Base-by-base conservation (phyloP, 176 grass and related monocot species). In the Canna indica region DNA sequence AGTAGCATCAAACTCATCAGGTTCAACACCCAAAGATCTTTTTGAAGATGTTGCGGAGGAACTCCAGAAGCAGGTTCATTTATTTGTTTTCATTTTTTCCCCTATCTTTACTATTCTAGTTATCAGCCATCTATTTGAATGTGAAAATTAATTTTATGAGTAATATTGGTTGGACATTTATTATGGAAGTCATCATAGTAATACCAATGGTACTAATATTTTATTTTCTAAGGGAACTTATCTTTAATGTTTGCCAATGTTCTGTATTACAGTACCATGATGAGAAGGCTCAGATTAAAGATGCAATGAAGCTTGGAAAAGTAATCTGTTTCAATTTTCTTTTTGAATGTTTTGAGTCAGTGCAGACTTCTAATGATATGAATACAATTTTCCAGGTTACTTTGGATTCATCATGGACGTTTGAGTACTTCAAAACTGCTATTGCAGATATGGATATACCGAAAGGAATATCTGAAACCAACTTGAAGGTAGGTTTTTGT, bases 11-110 rank as follows among this genome's bases (percentile, higher is more conserved):
- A 99, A 99, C 75, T 76, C 62, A 5, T 84, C 90, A 52, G 90
- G 95, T 57, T 94, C 95, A 11, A 90, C 71, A 7, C 95, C 95
- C 13, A 99, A 86, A 83, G 95, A 99, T 26, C 72, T 99, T 13
- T 99, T 87, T 78, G 89, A 94, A 70, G 90, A 94, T 90, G 73
- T 88, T 69, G 59, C 82, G 5, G 95, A 99, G 80, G 95, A 99
- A 79, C 78, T 99, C 70, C 86, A 90, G 38, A 99, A 99, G 54
- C 76, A 94, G 89, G 94, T 97, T 76, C 24, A 17, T 31, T 28
- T 64, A 15, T 30, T 17, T 39, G 28, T 72, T 73, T 28, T 48
- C 44, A 72, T 42, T 44, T 78, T 83, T 30, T 50, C 59, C 32
- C 4, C 16, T 18, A 33, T 64, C 11, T 32, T 33, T 10, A 7